A percentile compares a stretch with the other conserved stretches of the same genome.
Conservation (phyloP, 345 rosid species). For the Isatis tinctoria region DNA sequence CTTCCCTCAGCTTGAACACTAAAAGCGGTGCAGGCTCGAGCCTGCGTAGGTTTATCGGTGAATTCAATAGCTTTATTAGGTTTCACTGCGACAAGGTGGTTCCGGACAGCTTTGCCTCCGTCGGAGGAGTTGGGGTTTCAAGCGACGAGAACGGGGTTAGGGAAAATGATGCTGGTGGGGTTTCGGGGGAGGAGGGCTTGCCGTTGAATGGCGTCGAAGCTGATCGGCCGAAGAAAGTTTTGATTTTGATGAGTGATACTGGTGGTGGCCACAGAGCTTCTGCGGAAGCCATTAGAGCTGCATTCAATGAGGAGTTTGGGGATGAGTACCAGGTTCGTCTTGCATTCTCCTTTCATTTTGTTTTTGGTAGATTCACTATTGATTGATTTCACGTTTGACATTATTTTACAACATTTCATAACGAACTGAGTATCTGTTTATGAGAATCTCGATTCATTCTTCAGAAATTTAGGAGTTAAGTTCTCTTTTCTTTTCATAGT, state of each 20-base stretch:
- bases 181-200: constrained; percentile 55
- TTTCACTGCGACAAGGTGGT: constrained; percentile 73
- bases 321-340: constrained; percentile 85
- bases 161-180: constrained; percentile 44
- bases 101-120: constrained; percentile 76
- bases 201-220: constrained; percentile 48
- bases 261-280: constrained; percentile 99
- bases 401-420: no score
- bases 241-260: constrained; percentile 99
- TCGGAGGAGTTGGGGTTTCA: constrained; percentile 48
- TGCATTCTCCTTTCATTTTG: not conserved
- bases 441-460: no score
- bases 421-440: not conserved
- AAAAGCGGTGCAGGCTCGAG: constrained; percentile 41
- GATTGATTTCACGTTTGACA: not conserved
- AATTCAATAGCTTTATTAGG: constrained; percentile 61
- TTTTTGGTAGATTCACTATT: not conserved
- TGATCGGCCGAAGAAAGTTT: constrained; percentile 63
- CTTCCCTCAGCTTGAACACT: constrained; percentile 51
- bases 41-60: constrained; percentile 42
- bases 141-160: constrained; percentile 45
- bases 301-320: constrained; percentile 80
- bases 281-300: constrained; percentile 93
- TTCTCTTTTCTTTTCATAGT: not conserved
- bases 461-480: no score